Percentiles rank a stretch among this genome's conserved stretches.
phyloP scores from a whole-genome alignment of 2,329 filamentous ascomycete genomes.

The Moelleriella libera region DNA sequence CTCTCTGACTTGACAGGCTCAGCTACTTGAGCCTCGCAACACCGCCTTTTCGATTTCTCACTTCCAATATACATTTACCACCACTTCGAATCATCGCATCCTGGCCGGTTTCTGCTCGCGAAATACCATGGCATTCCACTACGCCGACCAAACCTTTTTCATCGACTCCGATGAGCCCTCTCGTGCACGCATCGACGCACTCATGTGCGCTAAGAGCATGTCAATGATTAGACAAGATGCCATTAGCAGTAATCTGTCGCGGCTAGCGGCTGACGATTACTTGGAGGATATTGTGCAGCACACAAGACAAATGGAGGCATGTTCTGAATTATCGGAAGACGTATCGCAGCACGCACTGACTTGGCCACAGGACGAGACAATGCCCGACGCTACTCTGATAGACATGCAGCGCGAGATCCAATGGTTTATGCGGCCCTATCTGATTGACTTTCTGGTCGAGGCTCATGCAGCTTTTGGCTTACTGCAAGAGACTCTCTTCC shows the following conservation, averaged over 20 bases:
- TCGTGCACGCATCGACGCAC: conserved; percentile 47
- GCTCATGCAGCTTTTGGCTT: conserved; percentile 91
- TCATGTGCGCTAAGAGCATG: conserved; percentile 65
- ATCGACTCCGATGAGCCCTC: conserved; percentile 39
- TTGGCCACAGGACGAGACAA: conserved; percentile 52
- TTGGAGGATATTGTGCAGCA: conserved; percentile 88
- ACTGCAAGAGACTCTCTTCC: conserved; percentile 86
- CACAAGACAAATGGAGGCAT: conserved; percentile 86
- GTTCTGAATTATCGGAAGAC: conserved; percentile 9
- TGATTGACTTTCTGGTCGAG: conserved; percentile 96
- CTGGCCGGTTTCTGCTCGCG: conserved; percentile 6
- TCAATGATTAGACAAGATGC: conserved; percentile 75
- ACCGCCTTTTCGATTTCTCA: conserved; percentile 3
- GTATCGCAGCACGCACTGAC: conserved; percentile 10
- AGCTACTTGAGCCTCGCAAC: conserved; percentile 7
- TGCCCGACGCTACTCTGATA: conserved; percentile 93
- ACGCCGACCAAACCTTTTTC: conserved; percentile 34
- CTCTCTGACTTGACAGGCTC: conserved; percentile 23
- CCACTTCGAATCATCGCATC: conserved; percentile 5
- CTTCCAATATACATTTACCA: neutral
- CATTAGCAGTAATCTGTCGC: conserved; percentile 79
- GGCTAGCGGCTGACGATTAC: conserved; percentile 76
- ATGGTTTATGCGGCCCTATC: conserved; percentile 98
- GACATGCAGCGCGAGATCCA: conserved; percentile 99
- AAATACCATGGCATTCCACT: conserved; percentile 31